Percentiles rank a stretch among this genome's conserved stretches.
Conservation (phyloP, 1,284 basidiomycete species). For the Taiwanofungus camphoratus region DNA sequence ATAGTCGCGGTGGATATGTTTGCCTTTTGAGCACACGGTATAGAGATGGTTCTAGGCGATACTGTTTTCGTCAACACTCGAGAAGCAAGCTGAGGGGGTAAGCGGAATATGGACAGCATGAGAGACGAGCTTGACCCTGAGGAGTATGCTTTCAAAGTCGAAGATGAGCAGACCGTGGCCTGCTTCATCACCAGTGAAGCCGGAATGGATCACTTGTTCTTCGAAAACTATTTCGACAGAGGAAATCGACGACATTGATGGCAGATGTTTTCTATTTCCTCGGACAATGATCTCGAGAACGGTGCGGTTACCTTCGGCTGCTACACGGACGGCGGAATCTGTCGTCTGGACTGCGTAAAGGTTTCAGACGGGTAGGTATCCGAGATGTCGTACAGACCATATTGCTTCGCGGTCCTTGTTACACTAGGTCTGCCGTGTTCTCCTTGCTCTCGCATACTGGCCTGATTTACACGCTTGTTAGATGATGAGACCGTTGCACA, state of each 20-base stretch:
- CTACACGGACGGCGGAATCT: background rate
- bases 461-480: background rate
- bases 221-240: too few species aligned
- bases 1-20: constrained; percentile 5
- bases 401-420: background rate
- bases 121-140: background rate
- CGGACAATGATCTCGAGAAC: too few species aligned
- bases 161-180: too few species aligned
- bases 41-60: background rate
- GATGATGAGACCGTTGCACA: background rate
- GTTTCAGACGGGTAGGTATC: background rate
- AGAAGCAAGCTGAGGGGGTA: background rate
- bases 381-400: background rate
- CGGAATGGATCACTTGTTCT: too few species aligned
- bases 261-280: too few species aligned
- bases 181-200: too few species aligned
- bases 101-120: background rate
- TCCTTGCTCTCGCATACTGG: background rate
- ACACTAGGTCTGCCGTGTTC: background rate
- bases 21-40: background rate
- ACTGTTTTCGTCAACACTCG: background rate
- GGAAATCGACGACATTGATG: too few species aligned
- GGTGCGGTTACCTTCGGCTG: too few species aligned
- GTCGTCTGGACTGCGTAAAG: background rate
- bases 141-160: background rate